A percentile compares a stretch with the other conserved stretches of the same genome.
Evolutionary conservation across 257 asterid species (phyloP).

Genomic region (Lavandula angustifolia): DNA sequence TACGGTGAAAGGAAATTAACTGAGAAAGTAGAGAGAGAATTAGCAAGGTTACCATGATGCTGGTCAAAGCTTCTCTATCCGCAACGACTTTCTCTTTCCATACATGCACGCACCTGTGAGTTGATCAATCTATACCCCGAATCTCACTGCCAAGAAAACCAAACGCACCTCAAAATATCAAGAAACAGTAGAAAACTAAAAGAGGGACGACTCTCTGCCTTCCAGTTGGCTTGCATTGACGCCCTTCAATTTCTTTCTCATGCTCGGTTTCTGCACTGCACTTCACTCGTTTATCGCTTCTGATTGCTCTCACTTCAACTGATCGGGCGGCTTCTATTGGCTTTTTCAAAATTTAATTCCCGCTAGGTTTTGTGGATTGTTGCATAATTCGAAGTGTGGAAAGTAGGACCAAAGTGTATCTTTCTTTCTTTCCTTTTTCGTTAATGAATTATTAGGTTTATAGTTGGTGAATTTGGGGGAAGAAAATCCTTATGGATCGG

Average conservation of each 20-base stretch:
- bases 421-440: neutral
- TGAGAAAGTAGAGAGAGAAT: constrained; percentile 3
- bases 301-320: neutral
- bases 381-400: constrained; percentile 27
- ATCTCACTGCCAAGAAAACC: constrained; percentile 12
- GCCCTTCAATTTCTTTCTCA: constrained; percentile 7
- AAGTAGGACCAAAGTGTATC: constrained; percentile 27
- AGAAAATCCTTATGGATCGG: constrained; percentile 53
- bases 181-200: neutral
- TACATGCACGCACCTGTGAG: constrained; percentile 33
- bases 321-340: constrained; percentile 1
- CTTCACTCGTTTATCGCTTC: constrained; percentile 20
- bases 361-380: constrained; percentile 9
- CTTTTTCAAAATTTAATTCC: neutral
- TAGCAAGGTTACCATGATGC: neutral
- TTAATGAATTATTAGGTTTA: constrained; percentile 37
- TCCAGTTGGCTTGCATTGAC: constrained; percentile 26
- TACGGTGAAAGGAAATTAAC: constrained; percentile 4
- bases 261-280: neutral
- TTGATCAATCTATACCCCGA: constrained; percentile 28
- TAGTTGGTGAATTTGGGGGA: constrained; percentile 31
- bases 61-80: constrained; percentile 1
- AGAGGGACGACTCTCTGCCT: constrained; percentile 13
- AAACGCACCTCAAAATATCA: neutral
- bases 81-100: constrained; percentile 35